Conservation (phyloP, 306 rosid genomes). For the Vigna reflexopilosa region DNA sequence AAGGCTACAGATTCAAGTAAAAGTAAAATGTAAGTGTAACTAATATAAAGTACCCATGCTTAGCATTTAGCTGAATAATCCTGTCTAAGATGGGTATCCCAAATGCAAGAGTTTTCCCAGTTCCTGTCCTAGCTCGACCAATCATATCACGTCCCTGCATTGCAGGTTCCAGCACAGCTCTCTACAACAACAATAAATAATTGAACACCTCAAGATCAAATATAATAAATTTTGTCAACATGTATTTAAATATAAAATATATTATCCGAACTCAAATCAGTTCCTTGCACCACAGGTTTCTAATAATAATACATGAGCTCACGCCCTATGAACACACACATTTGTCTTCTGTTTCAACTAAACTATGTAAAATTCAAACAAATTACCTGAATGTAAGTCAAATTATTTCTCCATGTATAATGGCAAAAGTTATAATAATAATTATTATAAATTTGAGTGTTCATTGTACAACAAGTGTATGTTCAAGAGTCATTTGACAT, state of each 20-base stretch:
- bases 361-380: background rate
- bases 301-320: background rate
- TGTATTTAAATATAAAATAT: background rate
- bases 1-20: background rate
- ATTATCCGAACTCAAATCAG: background rate
- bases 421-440: background rate
- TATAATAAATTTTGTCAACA: slow-evolving; percentile 3
- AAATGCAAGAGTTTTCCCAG: slow-evolving; percentile 99
- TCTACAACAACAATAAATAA: slow-evolving; percentile 46
- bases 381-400: background rate
- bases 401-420: slow-evolving; percentile 1
- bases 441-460: background rate
- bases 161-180: slow-evolving; percentile 96
- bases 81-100: slow-evolving; percentile 94
- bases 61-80: slow-evolving; percentile 73
- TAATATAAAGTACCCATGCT: slow-evolving; percentile 67
- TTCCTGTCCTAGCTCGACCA: slow-evolving; percentile 98
- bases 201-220: background rate
- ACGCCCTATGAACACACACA: background rate
- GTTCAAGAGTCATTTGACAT: too few relatives aligned
- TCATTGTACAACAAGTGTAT: too few relatives aligned
- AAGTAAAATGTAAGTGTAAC: background rate
- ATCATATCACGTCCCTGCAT: slow-evolving; percentile 99
- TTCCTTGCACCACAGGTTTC: background rate
- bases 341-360: background rate